A percentile compares a stretch with the other conserved stretches of the same genome.
Conservation (phyloP, 2,329 filamentous ascomycete genomes). For the Sporothrix euskadiensis region DNA sequence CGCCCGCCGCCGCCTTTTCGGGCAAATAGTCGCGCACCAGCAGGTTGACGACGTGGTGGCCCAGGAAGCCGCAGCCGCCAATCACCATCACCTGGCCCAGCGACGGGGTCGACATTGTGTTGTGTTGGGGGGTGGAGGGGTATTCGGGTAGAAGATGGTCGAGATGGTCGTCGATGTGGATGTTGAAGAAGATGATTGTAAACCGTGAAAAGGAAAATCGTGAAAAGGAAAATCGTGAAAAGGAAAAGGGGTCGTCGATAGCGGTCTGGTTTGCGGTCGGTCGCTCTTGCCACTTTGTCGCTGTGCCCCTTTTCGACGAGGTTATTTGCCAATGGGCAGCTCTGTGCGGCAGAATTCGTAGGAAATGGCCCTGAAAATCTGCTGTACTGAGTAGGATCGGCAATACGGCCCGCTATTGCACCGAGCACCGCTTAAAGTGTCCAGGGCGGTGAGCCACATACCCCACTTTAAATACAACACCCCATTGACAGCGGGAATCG, state of each 20-base stretch:
- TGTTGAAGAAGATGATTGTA: background rate
- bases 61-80: conserved; percentile 81
- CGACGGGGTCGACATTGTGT: conserved; percentile 40
- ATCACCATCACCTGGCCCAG: conserved; percentile 75
- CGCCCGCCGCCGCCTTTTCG: conserved; percentile 45
- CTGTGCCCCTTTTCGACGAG: conserved; percentile 18
- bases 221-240: background rate
- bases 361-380: background rate
- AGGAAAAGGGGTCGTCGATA: background rate
- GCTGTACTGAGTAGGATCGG: background rate
- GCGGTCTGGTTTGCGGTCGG: background rate
- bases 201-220: background rate
- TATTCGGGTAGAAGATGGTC: too few species aligned
- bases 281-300: background rate
- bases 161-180: background rate
- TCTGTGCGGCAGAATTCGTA: conserved; percentile 11
- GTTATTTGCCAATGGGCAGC: conserved; percentile 17
- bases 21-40: conserved; percentile 61
- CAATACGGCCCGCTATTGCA: conserved; percentile 1
- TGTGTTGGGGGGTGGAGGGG: conserved; percentile 22
- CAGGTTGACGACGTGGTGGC: conserved; percentile 77
- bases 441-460: background rate
- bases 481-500: background rate
- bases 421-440: background rate
- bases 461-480: conserved; percentile 1